Percentiles rank a stretch among this genome's conserved stretches.
These are phyloP conservation scores for Rubroboletus satanas DNA, from an alignment of 768 basidiomycete genomes.

Conservation along the genomic window DNA sequence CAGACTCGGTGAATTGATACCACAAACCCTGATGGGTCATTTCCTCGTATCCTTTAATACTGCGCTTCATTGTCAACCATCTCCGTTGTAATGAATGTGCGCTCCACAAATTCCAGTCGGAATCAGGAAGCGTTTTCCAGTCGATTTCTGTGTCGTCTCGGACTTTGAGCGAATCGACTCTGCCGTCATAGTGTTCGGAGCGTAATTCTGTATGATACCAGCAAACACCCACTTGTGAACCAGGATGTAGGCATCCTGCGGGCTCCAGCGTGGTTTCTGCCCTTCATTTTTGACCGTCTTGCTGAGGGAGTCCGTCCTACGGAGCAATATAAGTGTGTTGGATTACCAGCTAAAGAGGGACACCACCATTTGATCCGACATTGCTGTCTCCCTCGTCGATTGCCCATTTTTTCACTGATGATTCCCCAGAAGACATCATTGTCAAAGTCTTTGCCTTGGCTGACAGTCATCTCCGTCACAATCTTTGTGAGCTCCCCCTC, in stretches of 20 bases:
- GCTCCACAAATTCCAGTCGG: conserved; percentile 82
- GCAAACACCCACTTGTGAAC: conserved; percentile 61
- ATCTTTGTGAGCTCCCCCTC: conserved; percentile 71
- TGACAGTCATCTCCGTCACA: conserved; percentile 69
- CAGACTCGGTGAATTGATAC: not conserved
- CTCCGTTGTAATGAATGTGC: conserved; percentile 74
- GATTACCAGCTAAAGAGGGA: conserved; percentile 4
- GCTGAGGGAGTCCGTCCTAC: conserved; percentile 73
- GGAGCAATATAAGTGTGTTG: not conserved
- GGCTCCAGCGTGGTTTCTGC: conserved; percentile 66
- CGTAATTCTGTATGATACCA: not conserved
- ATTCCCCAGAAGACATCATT: conserved; percentile 82
- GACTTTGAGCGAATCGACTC: conserved; percentile 71
- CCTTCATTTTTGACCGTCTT: conserved; percentile 72
- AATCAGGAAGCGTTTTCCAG: conserved; percentile 73
- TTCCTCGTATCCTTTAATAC: conserved; percentile 72
- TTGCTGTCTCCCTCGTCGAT: conserved; percentile 72
- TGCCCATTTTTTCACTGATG: conserved; percentile 75
- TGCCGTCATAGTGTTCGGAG: conserved; percentile 26
- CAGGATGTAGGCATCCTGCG: conserved; percentile 73
- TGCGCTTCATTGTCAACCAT: conserved; percentile 75
- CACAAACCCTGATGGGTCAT: conserved; percentile 73
- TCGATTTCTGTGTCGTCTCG: conserved; percentile 80
- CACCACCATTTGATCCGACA: conserved; percentile 84
- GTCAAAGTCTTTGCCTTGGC: conserved; percentile 68